These are phyloP conservation scores for Globisporangium emineosum DNA, from an alignment of 352 stramenopile genomes.

Conservation along the genomic window DNA sequence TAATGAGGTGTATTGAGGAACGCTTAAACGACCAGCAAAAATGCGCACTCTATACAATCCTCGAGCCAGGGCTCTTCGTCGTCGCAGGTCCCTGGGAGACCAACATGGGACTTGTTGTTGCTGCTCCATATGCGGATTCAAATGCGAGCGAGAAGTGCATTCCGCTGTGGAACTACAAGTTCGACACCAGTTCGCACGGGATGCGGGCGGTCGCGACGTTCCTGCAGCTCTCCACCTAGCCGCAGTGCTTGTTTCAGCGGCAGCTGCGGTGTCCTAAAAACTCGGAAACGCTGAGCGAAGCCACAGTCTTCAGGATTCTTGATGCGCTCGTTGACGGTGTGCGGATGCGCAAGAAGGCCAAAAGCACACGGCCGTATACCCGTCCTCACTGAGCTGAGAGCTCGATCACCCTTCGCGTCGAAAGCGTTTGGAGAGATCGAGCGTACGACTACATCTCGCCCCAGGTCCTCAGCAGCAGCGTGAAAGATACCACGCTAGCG, in stretches of 20 bases:
- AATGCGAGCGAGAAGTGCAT: not conserved
- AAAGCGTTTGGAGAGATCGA: not conserved
- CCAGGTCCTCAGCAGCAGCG: not conserved
- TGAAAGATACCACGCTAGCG: not conserved
- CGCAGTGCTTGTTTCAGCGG: not conserved
- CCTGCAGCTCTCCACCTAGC: not conserved
- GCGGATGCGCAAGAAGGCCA: not conserved
- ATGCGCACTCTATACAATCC: not conserved
- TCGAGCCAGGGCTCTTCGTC: not conserved
- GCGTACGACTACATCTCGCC: constrained; percentile 5
- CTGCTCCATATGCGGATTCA: not conserved
- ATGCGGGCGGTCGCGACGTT: constrained; percentile 1
- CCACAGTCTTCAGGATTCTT: not conserved
- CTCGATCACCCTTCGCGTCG: not conserved
- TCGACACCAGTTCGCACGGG: not conserved
- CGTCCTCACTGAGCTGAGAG: not conserved
- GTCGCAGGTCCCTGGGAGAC: not conserved
- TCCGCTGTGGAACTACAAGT: constrained; percentile 1
- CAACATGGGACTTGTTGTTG: not conserved
- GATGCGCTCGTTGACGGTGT: not conserved
- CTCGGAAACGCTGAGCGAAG: not conserved
- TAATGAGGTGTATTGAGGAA: too few relatives aligned
- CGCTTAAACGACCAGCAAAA: too few relatives aligned
- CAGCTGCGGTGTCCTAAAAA: not conserved
- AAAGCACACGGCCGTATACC: not conserved